phyloP scores from a whole-genome alignment of 495 filamentous ascomycete genomes.

The Hyaloscypha hepaticicola region DNA sequence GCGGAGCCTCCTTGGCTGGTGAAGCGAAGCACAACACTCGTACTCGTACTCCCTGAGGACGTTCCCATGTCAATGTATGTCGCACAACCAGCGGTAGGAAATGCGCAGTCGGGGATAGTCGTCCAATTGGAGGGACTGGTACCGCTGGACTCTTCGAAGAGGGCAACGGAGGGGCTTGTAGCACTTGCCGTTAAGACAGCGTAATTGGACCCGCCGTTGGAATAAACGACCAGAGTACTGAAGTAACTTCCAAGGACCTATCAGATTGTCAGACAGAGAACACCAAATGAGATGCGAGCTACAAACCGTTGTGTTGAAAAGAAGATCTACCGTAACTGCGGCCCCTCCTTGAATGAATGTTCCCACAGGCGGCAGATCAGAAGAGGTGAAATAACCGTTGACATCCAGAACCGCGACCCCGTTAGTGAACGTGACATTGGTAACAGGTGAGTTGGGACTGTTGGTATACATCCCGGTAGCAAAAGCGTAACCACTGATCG shows the following conservation, averaged over 20 bases:
- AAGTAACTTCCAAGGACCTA: slow-evolving; percentile 3
- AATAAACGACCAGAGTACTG: slow-evolving; percentile 33
- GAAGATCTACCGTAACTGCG: slow-evolving; percentile 26
- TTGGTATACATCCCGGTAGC: slow-evolving; percentile 22
- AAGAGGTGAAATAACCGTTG: slow-evolving; percentile 31
- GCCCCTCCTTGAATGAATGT: slow-evolving; percentile 29
- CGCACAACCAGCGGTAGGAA: slow-evolving; percentile 23
- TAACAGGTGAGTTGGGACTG: background rate
- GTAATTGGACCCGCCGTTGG: slow-evolving; percentile 34
- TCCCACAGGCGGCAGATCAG: slow-evolving; percentile 29
- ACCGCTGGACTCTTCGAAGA: slow-evolving; percentile 25
- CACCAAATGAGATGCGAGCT: background rate
- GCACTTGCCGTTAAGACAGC: slow-evolving; percentile 35
- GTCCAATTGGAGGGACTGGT: slow-evolving; percentile 34
- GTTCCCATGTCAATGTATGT: slow-evolving; percentile 28
- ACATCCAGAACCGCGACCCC: slow-evolving; percentile 33
- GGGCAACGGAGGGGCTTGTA: slow-evolving; percentile 31
- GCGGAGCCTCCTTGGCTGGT: slow-evolving; percentile 39
- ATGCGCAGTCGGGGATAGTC: slow-evolving; percentile 25
- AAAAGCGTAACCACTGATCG: slow-evolving; percentile 39
- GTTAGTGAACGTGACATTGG: slow-evolving; percentile 23
- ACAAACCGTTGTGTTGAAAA: background rate
- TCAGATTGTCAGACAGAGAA: slow-evolving; percentile 7
- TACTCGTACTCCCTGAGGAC: slow-evolving; percentile 19
- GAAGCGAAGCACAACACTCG: slow-evolving; percentile 31